A percentile compares a stretch with the other conserved stretches of the same genome.
These are phyloP conservation scores for Dichotomopilus funicola DNA, from an alignment of 2,329 filamentous ascomycete genomes.

Conservation along the genomic window DNA sequence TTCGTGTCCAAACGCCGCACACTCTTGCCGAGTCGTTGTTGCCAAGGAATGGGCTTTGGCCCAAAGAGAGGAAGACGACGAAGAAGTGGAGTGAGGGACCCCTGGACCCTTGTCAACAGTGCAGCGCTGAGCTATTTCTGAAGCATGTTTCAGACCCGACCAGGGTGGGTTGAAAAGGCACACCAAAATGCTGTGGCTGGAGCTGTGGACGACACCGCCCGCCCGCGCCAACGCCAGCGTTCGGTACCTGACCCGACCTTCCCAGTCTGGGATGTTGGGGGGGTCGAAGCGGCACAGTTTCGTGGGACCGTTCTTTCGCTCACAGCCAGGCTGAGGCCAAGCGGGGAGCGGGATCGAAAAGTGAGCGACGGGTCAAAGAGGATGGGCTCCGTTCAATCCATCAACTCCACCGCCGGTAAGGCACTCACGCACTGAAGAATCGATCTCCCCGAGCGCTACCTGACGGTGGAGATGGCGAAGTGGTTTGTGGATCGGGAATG, in stretches of 20 bases:
- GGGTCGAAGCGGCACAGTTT: background rate
- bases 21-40: background rate
- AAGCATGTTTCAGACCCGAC: constrained; percentile 27
- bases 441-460: too few species aligned
- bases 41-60: constrained; percentile 5
- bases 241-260: too few species aligned
- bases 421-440: too few species aligned
- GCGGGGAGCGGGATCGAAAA: too few species aligned
- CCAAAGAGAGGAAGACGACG: background rate
- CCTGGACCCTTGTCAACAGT: constrained; percentile 9
- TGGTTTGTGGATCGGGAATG: too few species aligned
- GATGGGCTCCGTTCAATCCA: too few species aligned
- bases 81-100: background rate
- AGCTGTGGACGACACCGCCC: constrained; percentile 8
- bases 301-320: too few species aligned
- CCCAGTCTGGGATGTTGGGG: too few species aligned
- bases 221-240: background rate
- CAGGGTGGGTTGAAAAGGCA: constrained; percentile 3
- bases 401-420: too few species aligned
- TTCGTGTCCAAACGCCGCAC: background rate
- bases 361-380: too few species aligned
- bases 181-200: constrained; percentile 20
- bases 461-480: too few species aligned
- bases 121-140: constrained; percentile 24
- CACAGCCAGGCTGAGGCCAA: too few species aligned